Conservation (phyloP, 768 basidiomycete genomes). For the Lactarius trivialis region DNA sequence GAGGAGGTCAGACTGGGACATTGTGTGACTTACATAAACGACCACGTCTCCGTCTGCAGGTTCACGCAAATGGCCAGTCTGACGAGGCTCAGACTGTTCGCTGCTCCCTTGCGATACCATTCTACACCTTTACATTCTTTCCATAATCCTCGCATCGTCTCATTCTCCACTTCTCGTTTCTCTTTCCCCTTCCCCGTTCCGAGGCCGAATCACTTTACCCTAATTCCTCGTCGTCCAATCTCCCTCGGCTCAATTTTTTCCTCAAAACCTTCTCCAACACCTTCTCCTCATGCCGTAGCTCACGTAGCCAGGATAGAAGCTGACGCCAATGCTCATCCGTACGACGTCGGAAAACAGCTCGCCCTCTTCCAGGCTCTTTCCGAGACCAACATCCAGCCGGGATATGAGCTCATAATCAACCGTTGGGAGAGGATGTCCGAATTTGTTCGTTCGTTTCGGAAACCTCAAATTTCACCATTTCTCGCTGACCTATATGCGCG, state of each 20-base stretch:
- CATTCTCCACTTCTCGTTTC: constrained; percentile 23
- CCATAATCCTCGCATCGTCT: constrained; percentile 25
- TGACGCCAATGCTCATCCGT: constrained; percentile 66
- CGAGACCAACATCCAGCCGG: constrained; percentile 57
- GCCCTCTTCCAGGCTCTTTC: constrained; percentile 60
- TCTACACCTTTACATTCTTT: constrained; percentile 16
- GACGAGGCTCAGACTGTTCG: constrained; percentile 13
- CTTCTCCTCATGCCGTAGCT: constrained; percentile 60
- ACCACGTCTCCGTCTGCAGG: not conserved
- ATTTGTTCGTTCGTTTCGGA: constrained; percentile 50
- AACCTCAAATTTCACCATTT: not conserved
- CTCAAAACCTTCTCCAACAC: constrained; percentile 25
- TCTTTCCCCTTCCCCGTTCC: constrained; percentile 8
- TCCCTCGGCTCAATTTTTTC: constrained; percentile 16
- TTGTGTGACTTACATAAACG: not conserved
- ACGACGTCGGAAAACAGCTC: constrained; percentile 64
- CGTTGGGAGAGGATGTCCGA: constrained; percentile 82
- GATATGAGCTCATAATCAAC: constrained; percentile 63
- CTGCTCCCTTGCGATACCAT: constrained; percentile 1
- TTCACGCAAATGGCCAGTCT: constrained; percentile 1
- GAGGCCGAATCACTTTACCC: not conserved
- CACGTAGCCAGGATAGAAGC: constrained; percentile 69
- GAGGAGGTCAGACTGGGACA: constrained; percentile 26
- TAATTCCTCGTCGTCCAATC: constrained; percentile 11
- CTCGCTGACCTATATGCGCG: constrained; percentile 9